A percentile compares a stretch with the other conserved stretches of the same genome.
phyloP scores from a whole-genome alignment of 1,139 yeast species.

The Pneumocystis wakefieldiae region DNA sequence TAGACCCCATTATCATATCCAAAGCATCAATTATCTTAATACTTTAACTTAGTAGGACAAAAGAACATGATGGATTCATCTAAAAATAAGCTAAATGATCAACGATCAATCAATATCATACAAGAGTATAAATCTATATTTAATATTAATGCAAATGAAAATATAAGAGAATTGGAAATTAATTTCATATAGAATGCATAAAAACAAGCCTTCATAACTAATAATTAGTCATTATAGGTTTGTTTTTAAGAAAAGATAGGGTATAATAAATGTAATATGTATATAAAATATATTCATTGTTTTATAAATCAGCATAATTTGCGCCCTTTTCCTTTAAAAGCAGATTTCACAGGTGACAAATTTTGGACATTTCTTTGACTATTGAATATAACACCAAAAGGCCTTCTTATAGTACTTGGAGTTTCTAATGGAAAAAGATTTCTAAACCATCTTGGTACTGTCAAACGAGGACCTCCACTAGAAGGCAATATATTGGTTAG shows the following conservation, averaged over 20 bases:
- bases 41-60: neutral
- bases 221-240: neutral
- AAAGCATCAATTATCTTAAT: neutral
- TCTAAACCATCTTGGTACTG: neutral
- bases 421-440: neutral
- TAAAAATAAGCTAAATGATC: neutral
- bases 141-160: neutral
- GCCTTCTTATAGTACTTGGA: neutral
- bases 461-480: neutral
- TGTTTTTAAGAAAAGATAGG: neutral
- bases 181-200: neutral
- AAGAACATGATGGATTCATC: neutral
- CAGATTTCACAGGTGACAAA: neutral
- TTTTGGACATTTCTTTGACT: neutral
- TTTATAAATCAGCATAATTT: neutral
- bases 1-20: neutral
- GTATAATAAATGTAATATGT: neutral
- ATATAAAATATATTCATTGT: neutral
- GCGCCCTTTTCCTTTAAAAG: neutral
- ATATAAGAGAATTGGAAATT: neutral
- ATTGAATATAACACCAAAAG: neutral
- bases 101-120: neutral
- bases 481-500: neutral
- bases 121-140: neutral
- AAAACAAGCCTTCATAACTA: neutral